Evolutionary conservation across 768 basidiomycete genomes (phyloP), one percentile per base, ranked within the genome.

Genomic region (Heimioporus sp.): DNA sequence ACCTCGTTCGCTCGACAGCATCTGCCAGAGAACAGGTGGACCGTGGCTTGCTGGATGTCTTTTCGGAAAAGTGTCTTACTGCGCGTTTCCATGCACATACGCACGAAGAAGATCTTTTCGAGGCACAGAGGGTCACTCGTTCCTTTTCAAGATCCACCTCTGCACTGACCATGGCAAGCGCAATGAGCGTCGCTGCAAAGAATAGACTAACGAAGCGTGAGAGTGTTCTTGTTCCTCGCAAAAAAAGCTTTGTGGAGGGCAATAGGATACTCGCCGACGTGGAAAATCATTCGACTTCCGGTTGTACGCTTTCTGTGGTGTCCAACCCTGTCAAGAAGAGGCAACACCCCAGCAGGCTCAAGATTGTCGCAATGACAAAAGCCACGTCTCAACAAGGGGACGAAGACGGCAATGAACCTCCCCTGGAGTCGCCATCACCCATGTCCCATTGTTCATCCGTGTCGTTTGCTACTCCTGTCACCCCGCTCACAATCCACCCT

Each of bases 1-100:
- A 86, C 57, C 80, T 89, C 48, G 80, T 83, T 34, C 85, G 90
- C 15, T 79, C 83, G 15, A 83, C 87, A 16, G 72, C 81, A 10
- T 71, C 80, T 38, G 82, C 83, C 32, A 84, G 91, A 43, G 75
- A 78, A 28, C 80, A 82, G 37, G 83, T 92, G 46, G 93, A 96
- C 60, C 80, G 86, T 40, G 84, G 83, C 11, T 72, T 98, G 16
- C 77, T 80, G 42, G 94, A 96, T 62, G 82, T 97, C 51, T 83
- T 87, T 59, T 93, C 92, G 11, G 83, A 86, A 53, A 74, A 76
- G 20, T 87, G 88, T 56, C 69, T 86, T 24, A 76, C 80, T 3
- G 87, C 86, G 15, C 80, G 94, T 39, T 79, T 78, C 43, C 78
- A 86, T 48, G 85, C 86, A 9, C 79, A 74, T 48, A 74, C 76